These are phyloP conservation scores for Entomortierella chlamydospora DNA, from an alignment of 192 early-diverging fungal genomes.

Conservation along the genomic window DNA sequence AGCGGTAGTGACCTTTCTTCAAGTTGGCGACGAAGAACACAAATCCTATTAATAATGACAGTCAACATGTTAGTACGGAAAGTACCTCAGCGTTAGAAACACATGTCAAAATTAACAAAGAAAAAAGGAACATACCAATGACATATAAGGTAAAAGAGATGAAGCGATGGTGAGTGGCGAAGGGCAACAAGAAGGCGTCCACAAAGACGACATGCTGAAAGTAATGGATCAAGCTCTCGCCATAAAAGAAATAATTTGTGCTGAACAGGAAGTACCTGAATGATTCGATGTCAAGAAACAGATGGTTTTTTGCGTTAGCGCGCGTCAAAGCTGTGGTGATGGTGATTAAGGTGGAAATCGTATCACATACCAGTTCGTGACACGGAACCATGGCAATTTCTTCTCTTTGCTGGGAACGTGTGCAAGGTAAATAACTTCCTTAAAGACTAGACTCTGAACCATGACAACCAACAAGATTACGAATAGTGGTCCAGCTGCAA, in stretches of 20 bases:
- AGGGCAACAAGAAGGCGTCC: slow-evolving; percentile 82
- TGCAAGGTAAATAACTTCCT: slow-evolving; percentile 91
- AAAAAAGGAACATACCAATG: slow-evolving; percentile 64
- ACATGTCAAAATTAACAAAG: background rate
- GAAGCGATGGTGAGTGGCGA: slow-evolving; percentile 94
- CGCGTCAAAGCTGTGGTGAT: too few relatives aligned
- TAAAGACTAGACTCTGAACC: slow-evolving; percentile 88
- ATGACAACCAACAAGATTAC: slow-evolving; percentile 87
- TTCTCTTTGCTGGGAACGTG: slow-evolving; percentile 83
- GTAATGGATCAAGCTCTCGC: slow-evolving; percentile 91
- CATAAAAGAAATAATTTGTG: slow-evolving; percentile 95
- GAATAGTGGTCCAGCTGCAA: slow-evolving; percentile 82
- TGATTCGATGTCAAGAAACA: too few relatives aligned
- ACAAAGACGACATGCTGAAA: slow-evolving; percentile 87
- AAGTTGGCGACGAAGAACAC: slow-evolving; percentile 95
- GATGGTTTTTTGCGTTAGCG: too few relatives aligned
- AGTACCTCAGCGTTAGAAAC: background rate
- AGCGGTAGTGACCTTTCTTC: slow-evolving; percentile 92
- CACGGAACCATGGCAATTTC: slow-evolving; percentile 90
- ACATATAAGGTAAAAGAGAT: slow-evolving; percentile 92
- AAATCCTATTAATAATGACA: slow-evolving; percentile 61
- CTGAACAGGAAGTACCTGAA: slow-evolving; percentile 86
- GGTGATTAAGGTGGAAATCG: too few relatives aligned
- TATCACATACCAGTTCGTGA: slow-evolving; percentile 85
- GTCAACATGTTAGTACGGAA: background rate